phyloP scores from a whole-genome alignment of 2,329 filamentous ascomycete species.

The Zymoseptoria tritici region DNA sequence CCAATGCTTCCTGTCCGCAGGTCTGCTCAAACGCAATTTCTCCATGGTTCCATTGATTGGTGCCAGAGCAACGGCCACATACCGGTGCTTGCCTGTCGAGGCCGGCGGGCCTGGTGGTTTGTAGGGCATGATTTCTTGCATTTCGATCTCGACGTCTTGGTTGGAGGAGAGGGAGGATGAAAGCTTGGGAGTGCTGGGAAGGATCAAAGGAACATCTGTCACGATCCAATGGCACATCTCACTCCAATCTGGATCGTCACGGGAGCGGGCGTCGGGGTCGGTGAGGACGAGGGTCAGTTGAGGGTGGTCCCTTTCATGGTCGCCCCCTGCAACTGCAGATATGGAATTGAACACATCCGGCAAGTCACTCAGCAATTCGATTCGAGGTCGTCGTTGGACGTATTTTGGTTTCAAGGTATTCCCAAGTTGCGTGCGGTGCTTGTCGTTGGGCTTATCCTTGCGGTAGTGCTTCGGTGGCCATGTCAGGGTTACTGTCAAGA shows the following conservation, averaged over 20 bases:
- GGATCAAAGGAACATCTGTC: conserved; percentile 29
- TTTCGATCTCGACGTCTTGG: conserved; percentile 1
- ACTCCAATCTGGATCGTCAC: conserved; percentile 47
- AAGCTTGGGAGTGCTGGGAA: background rate
- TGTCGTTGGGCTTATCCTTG: conserved; percentile 6
- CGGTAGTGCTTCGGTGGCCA: conserved; percentile 26
- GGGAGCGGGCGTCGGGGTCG: conserved; percentile 52
- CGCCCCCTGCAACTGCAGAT: background rate
- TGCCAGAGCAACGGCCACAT: conserved; percentile 48
- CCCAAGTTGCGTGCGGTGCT: conserved; percentile 43
- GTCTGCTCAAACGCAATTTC: conserved; percentile 37
- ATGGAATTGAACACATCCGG: conserved; percentile 4
- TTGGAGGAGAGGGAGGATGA: conserved; percentile 1
- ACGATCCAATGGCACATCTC: conserved; percentile 53
- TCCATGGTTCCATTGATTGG: conserved; percentile 39
- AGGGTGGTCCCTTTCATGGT: conserved; percentile 4
- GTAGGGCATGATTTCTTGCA: conserved; percentile 41
- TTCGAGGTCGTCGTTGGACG: conserved; percentile 36
- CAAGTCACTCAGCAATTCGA: conserved; percentile 22
- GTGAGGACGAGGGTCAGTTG: conserved; percentile 42
- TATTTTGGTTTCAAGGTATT: conserved; percentile 45
- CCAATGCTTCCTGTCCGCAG: conserved; percentile 48
- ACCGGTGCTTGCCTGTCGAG: conserved; percentile 51
- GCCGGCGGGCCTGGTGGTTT: conserved; percentile 48
- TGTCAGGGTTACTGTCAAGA: conserved; percentile 43